Base-by-base conservation (phyloP, 345 rosid species). In the Eucalyptus tenuipes region DNA sequence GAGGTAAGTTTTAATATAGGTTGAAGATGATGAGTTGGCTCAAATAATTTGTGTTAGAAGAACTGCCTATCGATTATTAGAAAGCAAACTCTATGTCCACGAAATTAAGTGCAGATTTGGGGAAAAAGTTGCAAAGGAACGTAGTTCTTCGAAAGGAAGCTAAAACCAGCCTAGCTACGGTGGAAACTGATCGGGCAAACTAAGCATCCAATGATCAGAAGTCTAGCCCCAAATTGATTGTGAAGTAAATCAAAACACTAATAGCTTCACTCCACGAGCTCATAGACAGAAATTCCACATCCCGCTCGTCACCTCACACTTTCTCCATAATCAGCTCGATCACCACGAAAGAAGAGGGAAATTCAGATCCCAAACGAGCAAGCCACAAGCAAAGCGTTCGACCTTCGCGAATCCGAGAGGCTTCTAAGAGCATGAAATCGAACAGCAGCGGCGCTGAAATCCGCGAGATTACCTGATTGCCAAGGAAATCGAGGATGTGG, bases 401-500 rank as follows among this genome's bases (percentile, higher is more conserved):
- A 75, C 47, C 82, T 71, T 37, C 45, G 44, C 81, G 5, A 82
- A 37, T 80, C 47, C 47, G 17, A 31, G 40, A 52, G 29, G 50
- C 47, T 33, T 47, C 17, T 40, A 31, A 40, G 42, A 37, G 45
- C 82, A 40, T 7, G 25, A 75, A 75, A 75, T 37, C 40, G 82
- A 22, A 85, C 9, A 24, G 50, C 79, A 45, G 71, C 88, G 47
- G 47, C 47, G 14, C 82, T 3, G 42, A 3, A 37, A 37, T 75
- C 27, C 68, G 31, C 14, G 8, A 18, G 82, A 75, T 86, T 13
- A 92, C 99, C 99, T 97, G 99, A 91, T 98, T 97, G 24, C 99
- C 99, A 37, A 97, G 93, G 88, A 98, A 98, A 94, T 97, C 99
- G 88, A 98, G 99, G 90, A 98, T 97, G 91, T 95, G 98, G 13